Evolutionary conservation across 805 yeast species (phyloP).

Genomic region (Monosporozyma solicola): DNA sequence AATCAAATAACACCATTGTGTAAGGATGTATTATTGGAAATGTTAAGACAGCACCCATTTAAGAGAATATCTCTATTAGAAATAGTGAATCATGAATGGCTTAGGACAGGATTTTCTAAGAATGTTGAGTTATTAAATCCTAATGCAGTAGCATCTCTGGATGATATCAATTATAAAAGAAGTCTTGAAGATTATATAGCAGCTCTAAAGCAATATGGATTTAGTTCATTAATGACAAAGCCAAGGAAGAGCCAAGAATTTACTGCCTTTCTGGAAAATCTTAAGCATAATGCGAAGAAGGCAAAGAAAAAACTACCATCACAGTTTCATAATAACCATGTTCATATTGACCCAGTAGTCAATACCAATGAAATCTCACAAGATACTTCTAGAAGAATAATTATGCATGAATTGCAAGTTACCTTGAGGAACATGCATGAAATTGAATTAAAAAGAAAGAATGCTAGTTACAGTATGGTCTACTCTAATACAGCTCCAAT

Average conservation of each 20-base stretch:
- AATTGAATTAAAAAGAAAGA: not conserved
- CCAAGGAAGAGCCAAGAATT: not conserved
- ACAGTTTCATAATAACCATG: not conserved
- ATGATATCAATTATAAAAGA: not conserved
- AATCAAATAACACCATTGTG: not conserved
- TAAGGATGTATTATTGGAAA: constrained; percentile 51
- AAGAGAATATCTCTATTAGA: constrained; percentile 72
- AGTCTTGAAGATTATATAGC: not conserved
- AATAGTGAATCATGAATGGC: constrained; percentile 73
- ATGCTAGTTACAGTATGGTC: not conserved
- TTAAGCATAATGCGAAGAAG: not conserved
- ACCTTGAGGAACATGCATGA: not conserved
- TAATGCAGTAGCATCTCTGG: not conserved
- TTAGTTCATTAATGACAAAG: not conserved
- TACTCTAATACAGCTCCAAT: too few species aligned
- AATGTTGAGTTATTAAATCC: not conserved
- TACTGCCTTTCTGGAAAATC: not conserved
- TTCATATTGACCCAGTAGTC: not conserved
- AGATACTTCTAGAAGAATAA: not conserved
- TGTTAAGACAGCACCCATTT: constrained; percentile 65
- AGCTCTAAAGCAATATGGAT: not conserved
- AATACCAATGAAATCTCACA: not conserved
- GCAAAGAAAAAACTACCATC: not conserved
- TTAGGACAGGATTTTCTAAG: constrained; percentile 55
- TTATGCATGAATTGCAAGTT: not conserved